Conservation (phyloP, 2,329 filamentous ascomycete species). For the Dactylellina haptotyla region DNA sequence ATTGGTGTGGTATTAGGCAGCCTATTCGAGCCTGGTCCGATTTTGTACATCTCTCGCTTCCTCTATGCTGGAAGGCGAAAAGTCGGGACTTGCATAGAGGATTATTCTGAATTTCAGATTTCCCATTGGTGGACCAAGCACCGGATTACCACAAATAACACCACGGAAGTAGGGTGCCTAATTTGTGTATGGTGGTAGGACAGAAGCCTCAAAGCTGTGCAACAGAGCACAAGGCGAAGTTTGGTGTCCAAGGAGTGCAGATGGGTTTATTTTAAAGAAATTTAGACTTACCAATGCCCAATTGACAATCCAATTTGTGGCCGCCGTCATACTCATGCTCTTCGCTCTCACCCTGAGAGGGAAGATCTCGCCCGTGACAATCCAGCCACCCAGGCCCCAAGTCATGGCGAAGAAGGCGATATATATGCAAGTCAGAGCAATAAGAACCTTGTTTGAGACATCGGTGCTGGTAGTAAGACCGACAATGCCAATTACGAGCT, state of each 20-base stretch:
- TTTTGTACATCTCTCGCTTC: constrained; percentile 28
- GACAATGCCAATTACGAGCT: constrained; percentile 73
- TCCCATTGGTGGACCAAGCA: constrained; percentile 10
- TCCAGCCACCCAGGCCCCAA: constrained; percentile 81
- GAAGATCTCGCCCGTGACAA: constrained; percentile 77
- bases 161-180: constrained; percentile 39
- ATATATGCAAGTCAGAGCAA: constrained; percentile 76
- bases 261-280: not conserved
- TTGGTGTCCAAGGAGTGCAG: not conserved
- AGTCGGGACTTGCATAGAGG: constrained; percentile 5
- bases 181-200: constrained; percentile 14
- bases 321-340: constrained; percentile 78
- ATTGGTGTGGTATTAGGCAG: too few relatives aligned
- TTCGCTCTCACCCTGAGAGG: constrained; percentile 77
- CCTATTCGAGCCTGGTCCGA: not conserved
- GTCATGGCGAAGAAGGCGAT: constrained; percentile 83
- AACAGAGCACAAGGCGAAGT: constrained; percentile 37
- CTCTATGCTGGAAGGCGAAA: constrained; percentile 33
- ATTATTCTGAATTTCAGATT: constrained; percentile 13
- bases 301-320: constrained; percentile 80
- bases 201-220: constrained; percentile 12
- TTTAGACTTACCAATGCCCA: constrained; percentile 71
- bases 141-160: constrained; percentile 11
- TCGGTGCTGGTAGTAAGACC: constrained; percentile 68
- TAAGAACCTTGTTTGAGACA: constrained; percentile 69